Base-by-base conservation (phyloP, 768 basidiomycete species). In the Nidularia pulvinata region DNA sequence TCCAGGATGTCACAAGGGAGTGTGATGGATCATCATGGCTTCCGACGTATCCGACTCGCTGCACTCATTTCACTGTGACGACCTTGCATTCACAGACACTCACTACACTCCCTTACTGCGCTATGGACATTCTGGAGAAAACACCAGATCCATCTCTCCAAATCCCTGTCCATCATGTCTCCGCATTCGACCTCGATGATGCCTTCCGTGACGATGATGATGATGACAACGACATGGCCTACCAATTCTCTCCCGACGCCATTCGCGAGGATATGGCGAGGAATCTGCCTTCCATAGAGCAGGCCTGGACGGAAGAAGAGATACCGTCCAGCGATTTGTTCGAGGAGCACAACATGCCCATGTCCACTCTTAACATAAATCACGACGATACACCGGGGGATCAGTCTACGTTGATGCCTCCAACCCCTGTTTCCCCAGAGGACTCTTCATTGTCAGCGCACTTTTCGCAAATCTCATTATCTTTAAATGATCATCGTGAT, bases 251-350 rank as follows among this genome's bases (percentile, higher is more conserved):
- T 14, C 73, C 83, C 3, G 80, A 80, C 44, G 73, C 76, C n/a
- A 78, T 90, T 52, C 82, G 88, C 33, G 70, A 79, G 51, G 87
- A 89, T 52, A 66, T 91, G 48, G 79, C 80, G 46, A 80, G 74
- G 62, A 76, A 77, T 56, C 66, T 75, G 59, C 70, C 69, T n/a
- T 56, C 63, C 48, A 61, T 65, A 39, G 68, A 73, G 48, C 64
- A 69, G 25, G 61, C 59, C 49, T 69, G 33, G 10, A 30, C 70
- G 64, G 65, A 64, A n/a, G 66, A 70, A 33, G 61, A 66, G 32
- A 63, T 71, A 36, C 19, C 65, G n/a, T 64, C 65, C 7, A 66
- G 69, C 51, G 70, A 67, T 36, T 69, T 72, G 48, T 66, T 73
- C 33, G 65, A 66, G 42, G 53, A 55, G 39, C 58, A 62, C 16